Conservation (phyloP, 257 asterid genomes). For the Lycium barbarum region DNA sequence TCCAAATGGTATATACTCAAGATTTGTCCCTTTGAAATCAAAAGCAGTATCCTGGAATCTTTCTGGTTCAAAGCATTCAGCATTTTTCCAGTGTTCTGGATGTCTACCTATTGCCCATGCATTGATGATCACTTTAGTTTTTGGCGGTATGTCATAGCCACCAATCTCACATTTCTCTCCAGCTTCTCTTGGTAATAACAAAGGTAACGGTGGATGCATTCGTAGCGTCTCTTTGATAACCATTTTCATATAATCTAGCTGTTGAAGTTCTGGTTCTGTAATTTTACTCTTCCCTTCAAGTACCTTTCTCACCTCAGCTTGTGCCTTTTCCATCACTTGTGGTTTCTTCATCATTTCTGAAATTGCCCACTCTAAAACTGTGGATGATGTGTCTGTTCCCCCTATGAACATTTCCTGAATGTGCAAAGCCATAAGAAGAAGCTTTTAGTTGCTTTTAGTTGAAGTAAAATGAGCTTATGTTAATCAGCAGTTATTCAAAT, state of each 20-base stretch:
- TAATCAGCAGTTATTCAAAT: background rate
- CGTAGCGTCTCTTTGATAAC: background rate
- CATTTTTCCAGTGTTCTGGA: conserved; percentile 6
- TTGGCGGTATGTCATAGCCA: background rate
- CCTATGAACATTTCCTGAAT: background rate
- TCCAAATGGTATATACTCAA: conserved; percentile 24
- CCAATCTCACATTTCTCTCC: background rate
- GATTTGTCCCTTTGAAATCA: conserved; percentile 14
- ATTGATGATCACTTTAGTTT: conserved; percentile 8
- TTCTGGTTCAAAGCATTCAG: conserved; percentile 21
- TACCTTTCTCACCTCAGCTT: conserved; percentile 13
- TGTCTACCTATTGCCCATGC: conserved; percentile 16
- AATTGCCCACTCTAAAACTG: background rate
- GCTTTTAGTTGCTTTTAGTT: background rate
- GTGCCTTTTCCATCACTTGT: background rate
- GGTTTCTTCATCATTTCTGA: background rate
- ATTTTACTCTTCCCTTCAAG: background rate
- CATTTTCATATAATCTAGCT: background rate
- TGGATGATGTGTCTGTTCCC: conserved; percentile 13
- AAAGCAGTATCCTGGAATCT: background rate
- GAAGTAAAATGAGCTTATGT: background rate
- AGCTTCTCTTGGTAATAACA: background rate
- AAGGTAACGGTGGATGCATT: background rate
- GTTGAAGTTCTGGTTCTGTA: background rate
- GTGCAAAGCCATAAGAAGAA: background rate